Evolutionary conservation across 768 basidiomycete species (phyloP), one percentile per base, ranked within the genome.

Genomic region (Tulasnella sp.): DNA sequence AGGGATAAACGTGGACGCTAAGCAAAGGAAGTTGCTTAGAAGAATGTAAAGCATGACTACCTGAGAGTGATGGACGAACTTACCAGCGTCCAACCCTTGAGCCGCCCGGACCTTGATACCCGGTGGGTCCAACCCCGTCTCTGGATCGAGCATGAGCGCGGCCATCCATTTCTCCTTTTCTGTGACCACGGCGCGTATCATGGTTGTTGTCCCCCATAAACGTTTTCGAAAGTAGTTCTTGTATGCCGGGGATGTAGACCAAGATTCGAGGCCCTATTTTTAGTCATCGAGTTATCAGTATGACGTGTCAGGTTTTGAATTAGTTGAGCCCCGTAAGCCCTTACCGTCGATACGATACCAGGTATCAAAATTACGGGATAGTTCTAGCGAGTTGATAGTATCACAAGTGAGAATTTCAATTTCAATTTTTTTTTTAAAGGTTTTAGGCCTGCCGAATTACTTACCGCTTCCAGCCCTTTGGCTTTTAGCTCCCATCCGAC

Each of bases 201-300:
- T 93, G 49, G 61, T 64, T 4, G 68, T 67, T 1, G 66, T 69
- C 3, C 73, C 75, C 78, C 78, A 79, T 38, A 78, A 65, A 5
- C 90, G 86, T 70, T 95, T 86, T n/a, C 94, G 81, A 70, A 99
- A 98, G 75, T 92, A 96, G 0, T 84, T 68, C 4, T 88, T 81
- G 63, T 91, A 88, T 60, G 89, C 88, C 0, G 85, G 83, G 4
- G 81, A 76, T 0, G 95, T 95, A 3, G 88, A 86, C 95, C 96
- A 99, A 5, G 88, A 92, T 68, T 97, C 94, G 61, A 97, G 73
- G 3, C 87, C 85, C 81, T 88, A 21, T 51, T 9, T 30, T 21
- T 7, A n/a, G 55, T 15, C n/a, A 26, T 47, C 1, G 9, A 4
- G 5, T 41, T 5, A 38, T 38, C 50, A n/a, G n/a, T n/a, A n/a